A percentile compares a stretch with the other conserved stretches of the same genome.
Evolutionary conservation across 106 monocot species (phyloP).

Genomic region (Acorus calamus): DNA sequence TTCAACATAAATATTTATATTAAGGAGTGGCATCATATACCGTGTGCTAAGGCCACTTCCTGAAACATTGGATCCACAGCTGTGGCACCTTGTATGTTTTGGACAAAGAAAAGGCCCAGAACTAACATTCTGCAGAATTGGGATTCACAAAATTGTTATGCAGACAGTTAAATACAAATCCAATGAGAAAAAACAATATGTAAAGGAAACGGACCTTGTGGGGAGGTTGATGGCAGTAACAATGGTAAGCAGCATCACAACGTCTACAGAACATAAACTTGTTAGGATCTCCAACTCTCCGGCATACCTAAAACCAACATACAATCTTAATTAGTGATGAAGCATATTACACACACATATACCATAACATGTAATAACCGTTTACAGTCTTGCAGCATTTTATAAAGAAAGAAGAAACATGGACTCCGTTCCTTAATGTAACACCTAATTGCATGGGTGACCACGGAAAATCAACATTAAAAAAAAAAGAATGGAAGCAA

Average conservation of each 20-base stretch:
- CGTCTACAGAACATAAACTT: slow-evolving; percentile 97
- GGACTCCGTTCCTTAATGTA: no score
- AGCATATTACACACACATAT: no score
- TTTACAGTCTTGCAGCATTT: no score
- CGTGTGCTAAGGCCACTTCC: slow-evolving; percentile 97
- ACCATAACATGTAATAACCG: no score
- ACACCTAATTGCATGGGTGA: no score
- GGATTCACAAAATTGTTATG: neutral
- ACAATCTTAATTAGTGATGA: no score
- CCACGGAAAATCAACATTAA: no score
- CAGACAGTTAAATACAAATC: neutral
- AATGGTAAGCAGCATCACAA: slow-evolving; percentile 95
- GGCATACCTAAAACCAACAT: slow-evolving; percentile 45
- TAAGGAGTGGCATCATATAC: slow-evolving; percentile 18
- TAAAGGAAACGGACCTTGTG: slow-evolving; percentile 52
- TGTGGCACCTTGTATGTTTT: slow-evolving; percentile 92
- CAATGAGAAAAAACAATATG: neutral
- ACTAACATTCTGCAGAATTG: slow-evolving; percentile 67
- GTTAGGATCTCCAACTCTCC: slow-evolving; percentile 81
- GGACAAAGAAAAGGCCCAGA: slow-evolving; percentile 84
- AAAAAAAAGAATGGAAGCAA: no score
- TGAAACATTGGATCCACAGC: slow-evolving; percentile 91
- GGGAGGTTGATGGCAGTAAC: slow-evolving; percentile 92
- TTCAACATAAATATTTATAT: neutral
- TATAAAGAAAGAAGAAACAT: no score